Conservation (phyloP, 2,329 filamentous ascomycete species). For the Neurospora crassa region DNA sequence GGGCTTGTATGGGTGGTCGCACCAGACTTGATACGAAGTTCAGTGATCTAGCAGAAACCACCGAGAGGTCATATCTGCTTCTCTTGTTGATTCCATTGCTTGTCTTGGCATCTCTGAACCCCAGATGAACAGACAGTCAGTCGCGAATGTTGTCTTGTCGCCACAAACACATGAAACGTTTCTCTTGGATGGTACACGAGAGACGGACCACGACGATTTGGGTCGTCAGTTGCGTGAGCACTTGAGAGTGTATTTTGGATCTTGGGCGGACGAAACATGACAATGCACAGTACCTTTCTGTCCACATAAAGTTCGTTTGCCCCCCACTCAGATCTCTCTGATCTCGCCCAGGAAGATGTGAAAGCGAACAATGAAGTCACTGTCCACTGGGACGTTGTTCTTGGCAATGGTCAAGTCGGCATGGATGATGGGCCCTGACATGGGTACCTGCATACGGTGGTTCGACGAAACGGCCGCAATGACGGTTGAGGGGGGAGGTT, state of each 20-base stretch:
- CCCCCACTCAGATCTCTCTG: background rate
- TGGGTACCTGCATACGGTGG: background rate
- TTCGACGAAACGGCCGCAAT: background rate
- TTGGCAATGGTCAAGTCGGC: background rate
- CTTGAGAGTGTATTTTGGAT: background rate
- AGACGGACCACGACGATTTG: background rate
- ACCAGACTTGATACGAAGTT: background rate
- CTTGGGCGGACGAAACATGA: background rate
- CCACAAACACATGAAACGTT: background rate
- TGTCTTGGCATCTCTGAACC: background rate
- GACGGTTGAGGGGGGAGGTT: background rate
- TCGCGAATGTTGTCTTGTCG: background rate
- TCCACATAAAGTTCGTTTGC: background rate
- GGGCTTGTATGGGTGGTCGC: background rate
- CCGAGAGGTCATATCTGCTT: background rate
- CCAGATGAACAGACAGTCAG: background rate
- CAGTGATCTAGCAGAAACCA: background rate
- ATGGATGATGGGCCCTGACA: background rate
- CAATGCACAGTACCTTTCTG: background rate
- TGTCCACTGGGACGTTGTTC: background rate
- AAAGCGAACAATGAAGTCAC: background rate
- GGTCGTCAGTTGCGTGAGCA: background rate
- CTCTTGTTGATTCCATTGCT: background rate
- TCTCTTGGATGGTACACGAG: background rate
- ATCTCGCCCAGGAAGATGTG: too few species aligned